Evolutionary conservation across 257 asterid genomes (phyloP).

Genomic region (Petunia axillaris): DNA sequence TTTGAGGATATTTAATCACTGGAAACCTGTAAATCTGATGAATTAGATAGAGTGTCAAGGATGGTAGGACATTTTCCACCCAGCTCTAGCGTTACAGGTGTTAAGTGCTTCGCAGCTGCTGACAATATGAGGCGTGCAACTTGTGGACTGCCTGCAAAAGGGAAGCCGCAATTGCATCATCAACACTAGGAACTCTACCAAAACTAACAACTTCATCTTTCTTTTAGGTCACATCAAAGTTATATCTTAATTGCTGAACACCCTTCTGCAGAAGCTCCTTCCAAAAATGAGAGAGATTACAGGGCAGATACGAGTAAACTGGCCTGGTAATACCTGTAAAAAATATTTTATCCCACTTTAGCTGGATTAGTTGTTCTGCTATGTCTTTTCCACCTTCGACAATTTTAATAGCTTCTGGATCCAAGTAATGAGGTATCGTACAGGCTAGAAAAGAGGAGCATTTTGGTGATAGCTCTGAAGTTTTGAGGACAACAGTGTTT

Average conservation of each 20-base stretch:
- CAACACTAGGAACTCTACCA: not conserved
- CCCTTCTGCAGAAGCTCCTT: conserved; percentile 5
- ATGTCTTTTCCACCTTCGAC: conserved; percentile 72
- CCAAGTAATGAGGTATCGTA: conserved; percentile 71
- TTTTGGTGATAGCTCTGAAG: conserved; percentile 81
- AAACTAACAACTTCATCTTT: not conserved
- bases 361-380: conserved; percentile 63
- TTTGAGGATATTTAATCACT: conserved; percentile 9
- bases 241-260: not conserved
- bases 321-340: conserved; percentile 63
- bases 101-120: conserved; percentile 93
- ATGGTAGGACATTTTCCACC: conserved; percentile 95
- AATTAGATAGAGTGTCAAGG: conserved; percentile 61
- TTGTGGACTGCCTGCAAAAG: conserved; percentile 68
- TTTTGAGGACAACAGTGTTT: conserved; percentile 68
- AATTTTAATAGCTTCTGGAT: conserved; percentile 65
- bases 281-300: conserved; percentile 13
- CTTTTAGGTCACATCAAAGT: conserved; percentile 16
- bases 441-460: conserved; percentile 68
- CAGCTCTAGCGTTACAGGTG: conserved; percentile 92
- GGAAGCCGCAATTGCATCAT: conserved; percentile 1
- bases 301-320: too few relatives aligned
- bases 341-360: conserved; percentile 90
- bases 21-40: conserved; percentile 69
- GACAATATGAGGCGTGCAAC: conserved; percentile 78